phyloP scores from a whole-genome alignment of 73 alveolate genomes.

The Stentor coeruleus region DNA sequence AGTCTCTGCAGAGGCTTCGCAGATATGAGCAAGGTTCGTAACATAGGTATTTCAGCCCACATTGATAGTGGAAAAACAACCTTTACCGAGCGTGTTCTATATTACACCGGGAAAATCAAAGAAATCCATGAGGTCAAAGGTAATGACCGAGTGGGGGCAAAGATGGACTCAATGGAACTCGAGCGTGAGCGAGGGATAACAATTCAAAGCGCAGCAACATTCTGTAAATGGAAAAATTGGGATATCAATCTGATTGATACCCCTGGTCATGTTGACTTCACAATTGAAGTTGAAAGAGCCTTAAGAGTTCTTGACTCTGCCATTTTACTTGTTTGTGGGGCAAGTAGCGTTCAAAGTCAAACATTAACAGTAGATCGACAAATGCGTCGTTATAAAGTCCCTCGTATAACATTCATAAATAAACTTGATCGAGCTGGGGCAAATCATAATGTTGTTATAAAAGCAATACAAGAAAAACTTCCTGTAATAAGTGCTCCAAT shows the following conservation, averaged over 20 bases:
- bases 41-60: constrained; percentile 93
- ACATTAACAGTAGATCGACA: constrained; percentile 92
- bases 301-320: constrained; percentile 95
- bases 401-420: constrained; percentile 89
- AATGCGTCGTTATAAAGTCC: constrained; percentile 89
- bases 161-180: constrained; percentile 97
- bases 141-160: constrained; percentile 96
- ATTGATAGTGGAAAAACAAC: constrained; percentile 97
- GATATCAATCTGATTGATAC: constrained; percentile 92
- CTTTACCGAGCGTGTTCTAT: constrained; percentile 89
- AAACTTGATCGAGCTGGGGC: constrained; percentile 97
- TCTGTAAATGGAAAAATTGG: constrained; percentile 78
- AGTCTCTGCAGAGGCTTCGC: constrained; percentile 3
- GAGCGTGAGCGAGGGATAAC: constrained; percentile 97
- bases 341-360: constrained; percentile 91
- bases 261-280: constrained; percentile 98
- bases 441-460: constrained; percentile 69
- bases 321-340: constrained; percentile 88
- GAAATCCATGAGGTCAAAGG: constrained; percentile 93
- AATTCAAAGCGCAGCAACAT: constrained; percentile 94
- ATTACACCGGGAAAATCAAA: constrained; percentile 89
- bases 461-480: constrained; percentile 61
- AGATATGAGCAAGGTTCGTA: constrained; percentile 50
- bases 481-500: constrained; percentile 64
- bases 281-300: constrained; percentile 98